Evolutionary conservation across 202 grass and related monocot species (phyloP).

Genomic region (Dendrocalamus latiflorus): DNA sequence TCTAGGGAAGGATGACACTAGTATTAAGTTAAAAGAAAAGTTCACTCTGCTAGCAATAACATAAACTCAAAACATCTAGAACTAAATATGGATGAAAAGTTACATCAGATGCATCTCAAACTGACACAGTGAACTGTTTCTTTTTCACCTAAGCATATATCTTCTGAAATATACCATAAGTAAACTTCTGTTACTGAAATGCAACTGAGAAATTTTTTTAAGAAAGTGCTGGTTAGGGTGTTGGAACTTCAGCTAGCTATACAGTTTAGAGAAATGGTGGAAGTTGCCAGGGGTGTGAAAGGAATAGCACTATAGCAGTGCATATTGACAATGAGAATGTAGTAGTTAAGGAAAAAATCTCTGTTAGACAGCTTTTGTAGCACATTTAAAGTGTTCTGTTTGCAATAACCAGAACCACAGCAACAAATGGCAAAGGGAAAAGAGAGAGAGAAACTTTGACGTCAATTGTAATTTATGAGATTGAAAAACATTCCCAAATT

Average conservation of each 20-base stretch:
- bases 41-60: not conserved
- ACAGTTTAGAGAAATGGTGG: not conserved
- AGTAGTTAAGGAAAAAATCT: not conserved
- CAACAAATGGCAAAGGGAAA: not conserved
- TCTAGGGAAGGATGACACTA: not conserved
- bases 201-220: too few species aligned
- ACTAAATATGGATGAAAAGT: not conserved
- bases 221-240: too few species aligned
- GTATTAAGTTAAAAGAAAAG: not conserved
- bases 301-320: not conserved
- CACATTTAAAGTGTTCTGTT: not conserved
- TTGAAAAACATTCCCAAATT: not conserved
- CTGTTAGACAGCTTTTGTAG: not conserved
- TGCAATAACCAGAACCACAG: not conserved
- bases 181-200: not conserved
- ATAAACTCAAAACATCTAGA: not conserved
- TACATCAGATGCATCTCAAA: not conserved
- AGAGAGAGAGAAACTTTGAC: not conserved
- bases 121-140: not conserved
- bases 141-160: constrained; percentile 2
- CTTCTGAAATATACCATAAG: not conserved
- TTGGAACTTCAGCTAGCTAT: constrained; percentile 2
- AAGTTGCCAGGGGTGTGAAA: not conserved
- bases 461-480: not conserved
- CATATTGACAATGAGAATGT: not conserved